Conservation (phyloP, 2,329 filamentous ascomycete genomes). For the Diatrype stigma region DNA sequence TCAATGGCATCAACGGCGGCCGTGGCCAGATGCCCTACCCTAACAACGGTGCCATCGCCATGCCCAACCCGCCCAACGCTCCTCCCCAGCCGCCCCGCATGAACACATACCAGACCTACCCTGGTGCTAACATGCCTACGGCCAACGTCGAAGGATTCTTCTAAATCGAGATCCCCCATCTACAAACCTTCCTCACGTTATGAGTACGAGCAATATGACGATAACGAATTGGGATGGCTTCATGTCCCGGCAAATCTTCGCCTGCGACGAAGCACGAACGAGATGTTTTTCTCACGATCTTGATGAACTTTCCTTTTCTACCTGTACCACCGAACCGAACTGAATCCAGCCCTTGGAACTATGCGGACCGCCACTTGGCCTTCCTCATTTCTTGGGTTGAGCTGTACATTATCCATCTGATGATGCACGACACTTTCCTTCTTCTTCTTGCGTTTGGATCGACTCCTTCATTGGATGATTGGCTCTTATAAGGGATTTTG, state of each 20-base stretch:
- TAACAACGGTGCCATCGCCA: constrained; percentile 26
- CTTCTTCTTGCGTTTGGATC: background rate
- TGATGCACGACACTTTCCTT: constrained; percentile 14
- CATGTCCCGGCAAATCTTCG: constrained; percentile 15
- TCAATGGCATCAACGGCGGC: constrained; percentile 25
- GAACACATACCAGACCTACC: constrained; percentile 23
- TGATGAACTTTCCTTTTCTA: constrained; percentile 22
- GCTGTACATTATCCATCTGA: constrained; percentile 29
- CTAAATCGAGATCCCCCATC: constrained; percentile 15
- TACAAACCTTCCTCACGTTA: constrained; percentile 9
- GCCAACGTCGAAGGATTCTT: constrained; percentile 24
- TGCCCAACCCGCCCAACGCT: constrained; percentile 18
- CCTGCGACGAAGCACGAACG: constrained; percentile 25
- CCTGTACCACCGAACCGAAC: constrained; percentile 13
- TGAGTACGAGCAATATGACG: constrained; percentile 29
- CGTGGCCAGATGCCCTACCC: constrained; percentile 34
- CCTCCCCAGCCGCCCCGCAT: constrained; percentile 27
- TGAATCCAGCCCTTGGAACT: constrained; percentile 5
- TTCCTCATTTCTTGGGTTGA: constrained; percentile 18
- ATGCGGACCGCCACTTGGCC: constrained; percentile 16
- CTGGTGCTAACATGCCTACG: constrained; percentile 17
- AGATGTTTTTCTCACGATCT: constrained; percentile 28
- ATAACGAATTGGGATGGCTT: constrained; percentile 14
- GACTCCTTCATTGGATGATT: background rate
- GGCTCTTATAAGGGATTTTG: background rate